phyloP scores from a whole-genome alignment of 495 filamentous ascomycete species.

The Monascus purpureus region DNA sequence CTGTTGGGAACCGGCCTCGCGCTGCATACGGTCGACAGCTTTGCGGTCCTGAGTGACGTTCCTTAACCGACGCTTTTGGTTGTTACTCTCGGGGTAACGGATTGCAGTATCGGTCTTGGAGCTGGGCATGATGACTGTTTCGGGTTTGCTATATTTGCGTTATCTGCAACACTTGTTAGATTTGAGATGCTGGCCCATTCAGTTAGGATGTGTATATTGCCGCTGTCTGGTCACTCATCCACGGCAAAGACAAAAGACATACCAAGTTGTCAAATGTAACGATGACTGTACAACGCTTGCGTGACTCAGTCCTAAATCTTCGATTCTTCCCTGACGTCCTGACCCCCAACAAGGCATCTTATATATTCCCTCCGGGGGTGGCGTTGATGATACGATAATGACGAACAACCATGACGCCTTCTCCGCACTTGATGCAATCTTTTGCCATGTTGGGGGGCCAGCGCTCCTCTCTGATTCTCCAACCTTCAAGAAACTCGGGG shows the following conservation, averaged over 20 bases:
- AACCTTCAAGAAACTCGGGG: neutral
- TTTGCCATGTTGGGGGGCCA: neutral
- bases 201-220: neutral
- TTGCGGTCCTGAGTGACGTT: slow-evolving; percentile 12
- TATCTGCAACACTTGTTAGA: neutral
- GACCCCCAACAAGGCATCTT: no score
- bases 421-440: neutral
- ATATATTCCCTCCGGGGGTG: neutral
- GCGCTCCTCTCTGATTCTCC: neutral
- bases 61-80: slow-evolving; percentile 12
- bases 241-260: no score
- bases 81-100: slow-evolving; percentile 8
- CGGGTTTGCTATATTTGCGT: neutral
- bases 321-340: no score
- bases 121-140: slow-evolving; percentile 12
- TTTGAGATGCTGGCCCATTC: neutral
- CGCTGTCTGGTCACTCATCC: no score
- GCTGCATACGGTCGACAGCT: slow-evolving; percentile 2
- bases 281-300: no score
- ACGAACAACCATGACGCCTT: neutral
- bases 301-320: no score
- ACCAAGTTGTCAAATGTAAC: no score
- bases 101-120: slow-evolving; percentile 18
- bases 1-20: slow-evolving; percentile 2
- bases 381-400: slow-evolving; percentile 1